Base-by-base conservation (phyloP, 2,329 filamentous ascomycete genomes). In the Aureobasidium namibiae region DNA sequence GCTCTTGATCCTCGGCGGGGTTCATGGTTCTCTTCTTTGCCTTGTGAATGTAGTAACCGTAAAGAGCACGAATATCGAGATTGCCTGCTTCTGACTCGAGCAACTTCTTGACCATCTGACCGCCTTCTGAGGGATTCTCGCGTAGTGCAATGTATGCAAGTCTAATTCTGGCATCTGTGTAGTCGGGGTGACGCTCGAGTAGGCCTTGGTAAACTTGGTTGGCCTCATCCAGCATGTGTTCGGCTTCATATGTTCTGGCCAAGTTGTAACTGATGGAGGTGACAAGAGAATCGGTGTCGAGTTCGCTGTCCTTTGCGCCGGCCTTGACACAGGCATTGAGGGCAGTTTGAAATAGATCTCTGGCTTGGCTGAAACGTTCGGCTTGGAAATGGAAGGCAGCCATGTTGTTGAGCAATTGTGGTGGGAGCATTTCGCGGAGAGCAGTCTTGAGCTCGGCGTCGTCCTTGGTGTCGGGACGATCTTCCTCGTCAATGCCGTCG, bases 181-280 rank as follows among this genome's bases (percentile, higher is more conserved):
- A 99, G 70, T 96, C 91, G 9, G 70, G 69, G 71, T 99, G 94
- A 3, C 92, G 88, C 63, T 86, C 84, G 10, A 96, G 78, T 29
- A 99, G 76, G 42, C 89, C 87, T 66, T 95, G 88, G 69, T 97
- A 99, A 2, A 95, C 88, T 67, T 89, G 88, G 62, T 89, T 84
- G 1, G 94, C 94, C 73, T 95, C 86, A 39, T 95, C 89, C 7
- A 84, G 80, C 70, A 92, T 81, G 36, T 88, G 86, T 56, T 89
- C 86, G 0, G 89, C 87, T 76, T 99, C 94, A 67, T 96, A 96
- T 60, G 91, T 95, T 60, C 94, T 84, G 29, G 89, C 94, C 41
- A 99, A 83, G 68, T 97, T 99, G 80, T 94, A 99, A 70, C 90
- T 96, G 71, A 99, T 95, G 2, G 92, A 96, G 0, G 92, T 96